Percentiles rank a stretch among this genome's conserved stretches.
These are phyloP conservation scores for Alternaria sp. DNA, from an alignment of 2,329 filamentous ascomycete species.

Conservation along the genomic window DNA sequence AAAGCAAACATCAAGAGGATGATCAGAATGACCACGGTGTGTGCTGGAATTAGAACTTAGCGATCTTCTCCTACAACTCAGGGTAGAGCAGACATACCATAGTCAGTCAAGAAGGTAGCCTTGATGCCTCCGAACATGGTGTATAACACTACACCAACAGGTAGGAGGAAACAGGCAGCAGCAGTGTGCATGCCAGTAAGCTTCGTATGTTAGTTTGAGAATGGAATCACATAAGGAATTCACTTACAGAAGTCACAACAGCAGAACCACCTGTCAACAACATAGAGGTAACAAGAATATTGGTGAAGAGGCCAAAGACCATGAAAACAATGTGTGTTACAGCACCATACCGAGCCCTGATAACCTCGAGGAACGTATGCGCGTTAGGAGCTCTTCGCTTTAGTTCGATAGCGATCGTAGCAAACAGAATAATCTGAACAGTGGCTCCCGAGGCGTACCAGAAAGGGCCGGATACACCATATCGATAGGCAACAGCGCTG, in stretches of 20 bases:
- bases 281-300: slow-evolving; percentile 89
- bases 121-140: slow-evolving; percentile 81
- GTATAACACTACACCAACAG: slow-evolving; percentile 81
- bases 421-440: slow-evolving; percentile 77
- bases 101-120: slow-evolving; percentile 74
- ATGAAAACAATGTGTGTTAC: slow-evolving; percentile 80
- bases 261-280: slow-evolving; percentile 83
- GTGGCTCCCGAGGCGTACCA: slow-evolving; percentile 67
- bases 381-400: slow-evolving; percentile 89
- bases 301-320: slow-evolving; percentile 79
- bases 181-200: slow-evolving; percentile 78
- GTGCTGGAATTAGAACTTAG: slow-evolving; percentile 56
- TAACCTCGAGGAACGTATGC: slow-evolving; percentile 83
- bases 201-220: slow-evolving; percentile 58
- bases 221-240: background rate
- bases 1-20: slow-evolving; percentile 88
- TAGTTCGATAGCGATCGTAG: slow-evolving; percentile 87
- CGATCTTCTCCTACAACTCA: background rate
- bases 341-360: slow-evolving; percentile 79
- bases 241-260: slow-evolving; percentile 57
- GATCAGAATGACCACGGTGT: slow-evolving; percentile 83
- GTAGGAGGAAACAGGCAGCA: slow-evolving; percentile 84
- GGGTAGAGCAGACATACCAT: slow-evolving; percentile 45
- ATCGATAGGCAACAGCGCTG: slow-evolving; percentile 82
- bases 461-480: slow-evolving; percentile 73